Evolutionary conservation across 1,139 yeast species (phyloP), one percentile per base, ranked within the genome.

Genomic region (Kurtzmaniella natalensis): DNA sequence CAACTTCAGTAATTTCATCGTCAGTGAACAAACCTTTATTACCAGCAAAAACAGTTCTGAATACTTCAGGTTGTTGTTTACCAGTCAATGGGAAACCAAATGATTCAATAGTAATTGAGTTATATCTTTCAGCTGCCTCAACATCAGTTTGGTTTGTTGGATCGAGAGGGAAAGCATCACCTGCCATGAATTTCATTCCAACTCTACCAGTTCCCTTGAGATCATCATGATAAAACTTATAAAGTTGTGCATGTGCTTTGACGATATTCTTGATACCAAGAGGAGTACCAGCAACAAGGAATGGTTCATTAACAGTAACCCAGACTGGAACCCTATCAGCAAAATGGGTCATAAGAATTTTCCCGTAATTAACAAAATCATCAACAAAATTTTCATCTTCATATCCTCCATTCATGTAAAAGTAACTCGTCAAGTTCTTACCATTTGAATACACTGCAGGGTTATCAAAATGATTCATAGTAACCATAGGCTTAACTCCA

Each of bases 291-390:
- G 47, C 31, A 34, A 45, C 46, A 2, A 51, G 40, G 29, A 48
- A 48, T 5, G 68, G 68, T 37, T 61, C 67, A 38, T 61, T 61
- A 37, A 58, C 41, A 4, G 63, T 55, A 34, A 61, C 43, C 57
- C 61, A 61, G 11, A 51, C 33, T 7, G 57, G 55, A 13, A 61
- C 66, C 38, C 61, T 52, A 23, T 59, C 59, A 9, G 59, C 61
- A 33, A 50, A 50, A 30, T 59, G 59, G 21, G 59, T 44, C 37
- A 61, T 51, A 13, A 61, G 51, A 13, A 55, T 50, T 24, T 53
- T 48, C 21, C 64, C 61, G 38, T 61, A 61, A 32, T 52, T 42
- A 22, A 47, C 57, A 41, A 59, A 61, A 19, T 60, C 63, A 5
- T 56, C 55, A 11, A 55, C 53, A 28, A 60, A 51, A 10, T 44